phyloP scores from a whole-genome alignment of 2,329 filamentous ascomycete species.

The Colletotrichum sp. region DNA sequence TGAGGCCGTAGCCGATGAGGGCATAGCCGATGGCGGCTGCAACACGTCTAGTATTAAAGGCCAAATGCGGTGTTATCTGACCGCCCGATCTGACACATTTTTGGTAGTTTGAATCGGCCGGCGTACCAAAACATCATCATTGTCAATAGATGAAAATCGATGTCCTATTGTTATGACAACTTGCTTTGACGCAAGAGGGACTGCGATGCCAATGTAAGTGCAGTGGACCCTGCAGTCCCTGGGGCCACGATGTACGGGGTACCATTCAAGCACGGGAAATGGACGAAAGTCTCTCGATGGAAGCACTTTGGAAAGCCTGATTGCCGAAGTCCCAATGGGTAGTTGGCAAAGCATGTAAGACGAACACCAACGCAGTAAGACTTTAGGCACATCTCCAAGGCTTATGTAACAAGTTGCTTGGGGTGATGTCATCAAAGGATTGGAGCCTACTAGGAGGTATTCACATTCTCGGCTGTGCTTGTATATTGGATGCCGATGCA shows the following conservation, averaged over 20 bases:
- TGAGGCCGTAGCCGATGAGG: neutral
- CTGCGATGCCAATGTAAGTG: neutral
- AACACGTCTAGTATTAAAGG: neutral
- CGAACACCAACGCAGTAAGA: neutral
- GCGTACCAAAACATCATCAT: neutral
- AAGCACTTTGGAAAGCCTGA: neutral
- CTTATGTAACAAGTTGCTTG: neutral
- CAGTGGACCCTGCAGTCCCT: neutral
- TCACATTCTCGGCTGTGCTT: neutral
- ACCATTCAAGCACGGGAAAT: neutral
- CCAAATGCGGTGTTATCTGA: neutral
- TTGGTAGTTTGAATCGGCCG: no score
- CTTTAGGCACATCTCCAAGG: neutral
- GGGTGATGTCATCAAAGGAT: neutral
- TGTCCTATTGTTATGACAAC: fast-evolving
- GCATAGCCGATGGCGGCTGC: neutral
- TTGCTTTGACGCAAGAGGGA: neutral
- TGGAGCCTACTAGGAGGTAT: neutral
- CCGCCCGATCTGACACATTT: no score
- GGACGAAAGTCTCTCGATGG: neutral
- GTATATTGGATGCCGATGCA: neutral
- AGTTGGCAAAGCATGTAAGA: neutral
- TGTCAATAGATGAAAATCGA: neutral
- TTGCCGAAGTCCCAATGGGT: neutral
- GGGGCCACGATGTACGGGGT: neutral